Evolutionary conservation across 371 early-diverging fungal genomes (phyloP).

Genomic region (Mortierella sp.): DNA sequence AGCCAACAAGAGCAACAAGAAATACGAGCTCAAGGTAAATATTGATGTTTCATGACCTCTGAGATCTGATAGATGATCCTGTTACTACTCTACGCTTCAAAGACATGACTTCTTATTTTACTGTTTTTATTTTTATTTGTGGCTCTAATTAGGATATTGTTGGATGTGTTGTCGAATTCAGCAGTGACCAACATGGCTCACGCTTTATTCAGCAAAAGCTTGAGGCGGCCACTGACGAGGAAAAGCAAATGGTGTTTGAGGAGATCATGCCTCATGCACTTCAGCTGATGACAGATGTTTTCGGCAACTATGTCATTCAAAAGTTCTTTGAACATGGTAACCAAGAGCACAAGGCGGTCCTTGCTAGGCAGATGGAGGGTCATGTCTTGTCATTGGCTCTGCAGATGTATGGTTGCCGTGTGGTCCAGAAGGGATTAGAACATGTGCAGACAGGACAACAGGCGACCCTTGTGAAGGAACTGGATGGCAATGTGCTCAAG

Average conservation of each 20-base stretch:
- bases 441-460: conserved; percentile 91
- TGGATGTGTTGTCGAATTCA: conserved; percentile 96
- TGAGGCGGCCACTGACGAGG: conserved; percentile 92
- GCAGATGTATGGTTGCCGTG: conserved; percentile 99
- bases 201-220: conserved; percentile 99
- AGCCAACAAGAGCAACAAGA: conserved; percentile 84
- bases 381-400: conserved; percentile 93
- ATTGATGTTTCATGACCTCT: not conserved
- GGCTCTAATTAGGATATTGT: conserved; percentile 87
- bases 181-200: conserved; percentile 99
- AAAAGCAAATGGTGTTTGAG: conserved; percentile 96
- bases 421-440: conserved; percentile 98
- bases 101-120: too few relatives aligned
- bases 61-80: not conserved
- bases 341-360: conserved; percentile 85
- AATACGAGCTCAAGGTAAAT: conserved; percentile 85
- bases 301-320: conserved; percentile 99
- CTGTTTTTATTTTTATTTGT: too few relatives aligned
- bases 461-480: conserved; percentile 88
- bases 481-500: conserved; percentile 95
- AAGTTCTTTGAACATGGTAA: conserved; percentile 99
- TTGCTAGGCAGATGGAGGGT: conserved; percentile 94
- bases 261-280: conserved; percentile 94
- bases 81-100: too few relatives aligned
- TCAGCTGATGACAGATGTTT: conserved; percentile 99